A percentile compares a stretch with the other conserved stretches of the same genome.
Evolutionary conservation across 2,329 filamentous ascomycete species (phyloP).

Genomic region (Pseudopithomyces maydicus): DNA sequence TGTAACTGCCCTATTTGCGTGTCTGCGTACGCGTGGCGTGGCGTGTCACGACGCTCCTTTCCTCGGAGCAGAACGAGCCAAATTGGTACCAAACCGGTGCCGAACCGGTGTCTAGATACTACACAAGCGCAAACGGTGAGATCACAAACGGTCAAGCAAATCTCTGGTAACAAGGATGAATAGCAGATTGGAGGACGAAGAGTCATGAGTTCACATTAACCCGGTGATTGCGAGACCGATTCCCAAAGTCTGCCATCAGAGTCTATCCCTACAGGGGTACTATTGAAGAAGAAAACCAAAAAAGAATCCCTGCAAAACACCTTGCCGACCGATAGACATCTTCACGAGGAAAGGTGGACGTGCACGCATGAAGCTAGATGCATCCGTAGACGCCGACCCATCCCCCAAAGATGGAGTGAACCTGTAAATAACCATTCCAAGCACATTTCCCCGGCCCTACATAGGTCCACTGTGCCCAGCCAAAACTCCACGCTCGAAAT

Average conservation of each 20-base stretch:
- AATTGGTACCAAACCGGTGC: too few relatives aligned
- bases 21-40: too few relatives aligned
- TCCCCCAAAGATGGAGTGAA: neutral
- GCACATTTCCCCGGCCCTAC: neutral
- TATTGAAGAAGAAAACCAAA: neutral
- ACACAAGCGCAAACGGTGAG: too few relatives aligned
- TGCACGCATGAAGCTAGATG: slow-evolving; percentile 3
- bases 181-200: neutral
- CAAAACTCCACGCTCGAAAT: slow-evolving; percentile 13
- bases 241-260: neutral
- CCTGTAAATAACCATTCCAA: neutral
- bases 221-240: neutral
- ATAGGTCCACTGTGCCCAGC: slow-evolving; percentile 2
- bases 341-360: neutral
- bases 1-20: too few relatives aligned
- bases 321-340: neutral
- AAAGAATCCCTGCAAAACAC: too few relatives aligned
- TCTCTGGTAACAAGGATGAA: neutral
- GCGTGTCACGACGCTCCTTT: too few relatives aligned
- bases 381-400: slow-evolving; percentile 9
- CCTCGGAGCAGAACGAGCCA: too few relatives aligned
- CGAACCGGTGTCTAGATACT: too few relatives aligned
- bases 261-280: neutral
- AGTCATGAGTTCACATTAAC: neutral
- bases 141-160: too few relatives aligned